Conservation (phyloP, 345 rosid genomes). For the Eucalyptus regnans region DNA sequence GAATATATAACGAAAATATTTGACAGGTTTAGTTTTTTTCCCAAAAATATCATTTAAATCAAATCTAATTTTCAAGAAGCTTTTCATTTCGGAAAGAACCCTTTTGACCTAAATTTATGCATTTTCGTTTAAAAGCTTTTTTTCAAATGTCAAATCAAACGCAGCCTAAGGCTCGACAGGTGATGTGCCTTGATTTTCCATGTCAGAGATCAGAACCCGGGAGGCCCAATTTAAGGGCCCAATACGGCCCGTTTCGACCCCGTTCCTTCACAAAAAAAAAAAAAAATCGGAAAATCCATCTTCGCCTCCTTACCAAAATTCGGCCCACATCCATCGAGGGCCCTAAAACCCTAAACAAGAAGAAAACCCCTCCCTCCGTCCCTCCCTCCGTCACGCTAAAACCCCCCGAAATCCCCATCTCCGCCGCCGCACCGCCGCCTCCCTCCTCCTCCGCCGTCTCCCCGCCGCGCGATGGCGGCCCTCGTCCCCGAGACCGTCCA, state of each 20-base stretch:
- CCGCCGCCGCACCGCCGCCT: not conserved
- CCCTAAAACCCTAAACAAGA: slow-evolving; percentile 2
- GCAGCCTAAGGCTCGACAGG: not conserved
- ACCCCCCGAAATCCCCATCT: not conserved
- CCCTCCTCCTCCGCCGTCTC: not conserved
- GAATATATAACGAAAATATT: not conserved
- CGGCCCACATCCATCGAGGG: not conserved
- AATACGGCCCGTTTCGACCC: not conserved
- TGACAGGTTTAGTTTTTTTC: not conserved
- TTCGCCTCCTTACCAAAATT: not conserved
- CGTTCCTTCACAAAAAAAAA: not conserved
- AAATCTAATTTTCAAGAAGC: not conserved
- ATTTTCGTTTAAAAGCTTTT: not conserved
- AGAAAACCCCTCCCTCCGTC: not conserved
- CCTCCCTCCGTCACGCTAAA: not conserved
- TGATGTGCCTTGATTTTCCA: not conserved
- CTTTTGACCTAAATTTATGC: not conserved
- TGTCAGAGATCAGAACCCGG: not conserved
- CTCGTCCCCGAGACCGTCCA: slow-evolving; percentile 19
- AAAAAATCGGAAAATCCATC: not conserved
- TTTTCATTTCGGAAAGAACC: not conserved
- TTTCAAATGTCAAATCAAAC: not conserved
- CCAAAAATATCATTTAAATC: not conserved
- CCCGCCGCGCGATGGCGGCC: slow-evolving; percentile 20
- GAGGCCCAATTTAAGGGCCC: not conserved